Conservation (phyloP, 352 stramenopile genomes). For the Pythium guiyangense region DNA sequence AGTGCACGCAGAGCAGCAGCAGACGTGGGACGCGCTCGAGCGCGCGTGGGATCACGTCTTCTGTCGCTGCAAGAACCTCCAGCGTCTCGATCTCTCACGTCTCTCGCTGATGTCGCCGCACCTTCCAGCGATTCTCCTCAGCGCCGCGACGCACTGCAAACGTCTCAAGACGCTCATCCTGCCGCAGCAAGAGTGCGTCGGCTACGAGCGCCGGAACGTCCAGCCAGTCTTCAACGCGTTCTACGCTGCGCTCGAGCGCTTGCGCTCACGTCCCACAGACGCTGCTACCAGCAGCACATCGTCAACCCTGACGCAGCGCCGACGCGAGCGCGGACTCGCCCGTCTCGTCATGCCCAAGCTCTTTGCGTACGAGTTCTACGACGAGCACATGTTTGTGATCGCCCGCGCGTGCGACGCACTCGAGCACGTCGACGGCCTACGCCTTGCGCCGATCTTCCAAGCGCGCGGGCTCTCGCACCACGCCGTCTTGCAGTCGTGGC, state of each 20-base stretch:
- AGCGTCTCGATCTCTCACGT: slow-evolving; percentile 12
- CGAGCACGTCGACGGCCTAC: slow-evolving; percentile 20
- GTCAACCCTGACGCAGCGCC: background rate
- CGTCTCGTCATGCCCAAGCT: slow-evolving; percentile 25
- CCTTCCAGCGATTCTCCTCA: slow-evolving; percentile 6
- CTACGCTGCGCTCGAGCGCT: slow-evolving; percentile 8
- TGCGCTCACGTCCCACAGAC: background rate
- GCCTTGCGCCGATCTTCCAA: slow-evolving; percentile 22
- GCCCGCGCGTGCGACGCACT: slow-evolving; percentile 17
- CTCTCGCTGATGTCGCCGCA: slow-evolving; percentile 4
- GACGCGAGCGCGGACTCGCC: slow-evolving; percentile 13
- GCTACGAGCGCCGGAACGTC: slow-evolving; percentile 12
- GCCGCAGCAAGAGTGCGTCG: slow-evolving; percentile 13
- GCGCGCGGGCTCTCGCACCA: slow-evolving; percentile 19
- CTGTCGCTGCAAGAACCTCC: slow-evolving; percentile 2
- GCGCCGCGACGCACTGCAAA: slow-evolving; percentile 6
- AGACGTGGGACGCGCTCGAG: background rate
- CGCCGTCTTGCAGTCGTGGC: slow-evolving; percentile 19
- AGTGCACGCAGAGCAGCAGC: background rate
- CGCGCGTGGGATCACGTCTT: slow-evolving; percentile 4
- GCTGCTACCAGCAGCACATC: background rate
- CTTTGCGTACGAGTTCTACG: slow-evolving; percentile 25
- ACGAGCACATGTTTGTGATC: slow-evolving; percentile 15
- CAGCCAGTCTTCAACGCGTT: slow-evolving; percentile 13
- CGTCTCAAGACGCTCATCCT: slow-evolving; percentile 10